Evolutionary conservation across 768 basidiomycete species (phyloP), one percentile per base, ranked within the genome.

Genomic region (Rhizopogon vesiculosus): DNA sequence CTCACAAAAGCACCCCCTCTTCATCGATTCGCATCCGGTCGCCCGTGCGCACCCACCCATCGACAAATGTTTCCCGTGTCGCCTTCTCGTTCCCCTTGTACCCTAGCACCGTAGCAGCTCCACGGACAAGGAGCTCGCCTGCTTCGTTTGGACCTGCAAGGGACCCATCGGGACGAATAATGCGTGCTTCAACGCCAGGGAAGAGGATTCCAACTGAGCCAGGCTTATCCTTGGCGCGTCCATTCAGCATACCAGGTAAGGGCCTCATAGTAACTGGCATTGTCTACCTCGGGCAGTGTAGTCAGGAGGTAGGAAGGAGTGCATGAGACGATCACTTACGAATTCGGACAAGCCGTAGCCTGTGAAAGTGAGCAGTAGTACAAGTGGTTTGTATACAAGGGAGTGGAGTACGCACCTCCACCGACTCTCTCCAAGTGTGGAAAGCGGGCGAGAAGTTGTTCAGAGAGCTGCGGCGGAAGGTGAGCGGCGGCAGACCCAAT

Each of bases 11-110:
- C 59, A 78, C 75, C 5, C 78, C 80, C 2, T 81, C 70, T 58
- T 74, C 72, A 59, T 84, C 78, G 0, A 79, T 76, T 31, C 74
- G 66, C 64, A 89, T 85, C 45, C 73, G 69, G 65, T 90, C 87
- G 8, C 87, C 87, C 0, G 86, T 89, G 53, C 70, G 72, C 35
- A 90, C 49, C 88, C 87, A 90, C n/a, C 86, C 86, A 54, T 78
- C 74, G 5, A 50, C 57, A 62, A 89, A 89, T 9, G 85, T 84
- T 61, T 80, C 78, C 56, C 69, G 71, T 33, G 79, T 86, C 1
- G 85, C 83, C 58, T 79, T 73, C 45, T 82, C 80, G 64, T 88
- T 84, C 53, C 82, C 78, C 78, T 78, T 83, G 66, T 89, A 90
- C 0, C 87, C 87, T 1, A 79, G 57, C 0, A 78, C 76, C 25